Conservation (phyloP, 139 green algal genomes). For the Axilococcus clingmanii region DNA sequence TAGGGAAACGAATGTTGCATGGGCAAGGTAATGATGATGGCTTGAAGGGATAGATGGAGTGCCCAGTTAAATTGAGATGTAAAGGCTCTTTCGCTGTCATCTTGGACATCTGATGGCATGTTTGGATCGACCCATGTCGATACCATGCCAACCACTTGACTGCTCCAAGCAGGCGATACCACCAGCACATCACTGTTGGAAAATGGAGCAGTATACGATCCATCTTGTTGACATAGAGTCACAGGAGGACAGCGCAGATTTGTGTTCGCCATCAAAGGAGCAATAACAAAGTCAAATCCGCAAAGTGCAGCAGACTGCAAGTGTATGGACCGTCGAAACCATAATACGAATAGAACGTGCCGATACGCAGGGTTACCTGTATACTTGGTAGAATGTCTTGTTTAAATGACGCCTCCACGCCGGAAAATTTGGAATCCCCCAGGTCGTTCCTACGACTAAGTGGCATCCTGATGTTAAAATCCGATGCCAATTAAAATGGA, state of each 20-base stretch:
- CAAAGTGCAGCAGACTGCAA: constrained; percentile 44
- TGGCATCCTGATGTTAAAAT: constrained; percentile 63
- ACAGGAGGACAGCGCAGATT: too few relatives aligned
- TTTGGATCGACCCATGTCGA: constrained; percentile 78
- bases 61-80: constrained; percentile 84
- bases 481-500: too few relatives aligned
- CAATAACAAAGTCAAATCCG: constrained; percentile 89
- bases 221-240: too few relatives aligned
- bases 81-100: constrained; percentile 38
- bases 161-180: constrained; percentile 37
- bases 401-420: constrained; percentile 52
- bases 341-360: too few relatives aligned
- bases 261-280: constrained; percentile 47
- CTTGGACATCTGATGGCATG: constrained; percentile 19
- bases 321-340: too few relatives aligned
- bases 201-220: constrained; percentile 37
- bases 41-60: constrained; percentile 80
- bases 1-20: constrained; percentile 17
- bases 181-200: constrained; percentile 58
- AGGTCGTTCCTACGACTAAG: constrained; percentile 76
- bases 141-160: constrained; percentile 62
- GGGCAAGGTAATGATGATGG: constrained; percentile 57
- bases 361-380: neutral
- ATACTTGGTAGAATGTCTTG: neutral
- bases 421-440: constrained; percentile 76